A percentile compares a stretch with the other conserved stretches of the same genome.
Evolutionary conservation across 805 yeast species (phyloP).

Genomic region (Kuraishia cidri): DNA sequence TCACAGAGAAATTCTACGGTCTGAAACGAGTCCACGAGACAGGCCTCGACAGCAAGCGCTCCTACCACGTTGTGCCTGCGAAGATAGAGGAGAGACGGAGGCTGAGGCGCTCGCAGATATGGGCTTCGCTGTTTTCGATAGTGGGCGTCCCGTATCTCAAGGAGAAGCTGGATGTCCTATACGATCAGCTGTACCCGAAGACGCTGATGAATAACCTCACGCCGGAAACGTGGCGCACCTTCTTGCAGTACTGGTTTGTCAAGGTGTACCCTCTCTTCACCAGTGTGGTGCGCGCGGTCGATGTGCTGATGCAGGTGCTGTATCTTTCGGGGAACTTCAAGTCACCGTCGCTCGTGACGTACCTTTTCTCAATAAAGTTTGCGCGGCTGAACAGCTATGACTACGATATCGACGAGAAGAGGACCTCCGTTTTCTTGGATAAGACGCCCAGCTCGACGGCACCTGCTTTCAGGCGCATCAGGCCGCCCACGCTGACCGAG

Average conservation of each 20-base stretch:
- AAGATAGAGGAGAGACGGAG: conserved; percentile 40
- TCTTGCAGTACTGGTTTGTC: conserved; percentile 32
- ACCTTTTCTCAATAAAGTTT: conserved; percentile 52
- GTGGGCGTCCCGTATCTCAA: conserved; percentile 61
- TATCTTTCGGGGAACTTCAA: conserved; percentile 62
- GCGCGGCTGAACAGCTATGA: conserved; percentile 50
- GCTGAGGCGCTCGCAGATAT: conserved; percentile 42
- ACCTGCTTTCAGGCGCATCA: conserved; percentile 15
- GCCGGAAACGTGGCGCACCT: conserved; percentile 14
- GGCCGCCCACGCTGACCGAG: conserved; percentile 33
- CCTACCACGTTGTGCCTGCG: conserved; percentile 5
- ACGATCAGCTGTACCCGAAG: conserved; percentile 56
- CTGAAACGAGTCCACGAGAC: conserved; percentile 47
- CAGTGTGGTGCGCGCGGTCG: conserved; percentile 32
- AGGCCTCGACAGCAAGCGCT: conserved; percentile 5
- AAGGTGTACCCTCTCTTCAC: conserved; percentile 54
- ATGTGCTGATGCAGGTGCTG: conserved; percentile 49
- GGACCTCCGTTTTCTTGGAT: conserved; percentile 7
- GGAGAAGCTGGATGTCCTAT: conserved; percentile 57
- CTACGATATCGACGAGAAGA: conserved; percentile 27
- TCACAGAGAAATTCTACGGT: conserved; percentile 91
- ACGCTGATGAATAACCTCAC: conserved; percentile 39
- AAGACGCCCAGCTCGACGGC: conserved; percentile 6
- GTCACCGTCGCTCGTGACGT: conserved; percentile 55
- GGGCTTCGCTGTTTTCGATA: conserved; percentile 45